phyloP scores from a whole-genome alignment of 495 filamentous ascomycete genomes.

The Stereocaulon alpinum region DNA sequence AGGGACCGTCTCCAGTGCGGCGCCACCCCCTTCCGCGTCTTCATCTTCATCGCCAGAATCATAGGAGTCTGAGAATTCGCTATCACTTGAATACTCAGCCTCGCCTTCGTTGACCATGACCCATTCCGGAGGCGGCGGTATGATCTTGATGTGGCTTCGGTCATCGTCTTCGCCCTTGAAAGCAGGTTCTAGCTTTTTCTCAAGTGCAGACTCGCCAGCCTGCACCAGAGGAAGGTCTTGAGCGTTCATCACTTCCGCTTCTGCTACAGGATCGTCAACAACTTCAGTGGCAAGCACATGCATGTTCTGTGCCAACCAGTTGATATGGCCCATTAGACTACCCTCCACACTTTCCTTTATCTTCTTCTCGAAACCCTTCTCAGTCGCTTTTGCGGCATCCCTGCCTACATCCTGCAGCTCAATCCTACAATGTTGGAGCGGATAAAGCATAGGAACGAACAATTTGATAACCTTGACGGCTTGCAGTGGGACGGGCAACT shows the following conservation, averaged over 20 bases:
- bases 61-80: conserved; percentile 37
- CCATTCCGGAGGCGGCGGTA: conserved; percentile 82
- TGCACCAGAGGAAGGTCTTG: conserved; percentile 11
- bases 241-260: conserved; percentile 21
- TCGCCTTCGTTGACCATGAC: conserved; percentile 29
- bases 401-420: conserved; percentile 52
- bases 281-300: conserved; percentile 52
- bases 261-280: conserved; percentile 23
- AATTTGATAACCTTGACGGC: conserved; percentile 55
- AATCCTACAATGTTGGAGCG: conserved; percentile 57
- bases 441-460: conserved; percentile 62
- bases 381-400: conserved; percentile 49
- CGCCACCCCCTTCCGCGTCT: conserved; percentile 41
- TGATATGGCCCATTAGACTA: conserved; percentile 63
- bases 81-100: conserved; percentile 27
- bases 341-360: conserved; percentile 45
- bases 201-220: conserved; percentile 12
- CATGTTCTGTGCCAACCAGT: conserved; percentile 67
- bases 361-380: conserved; percentile 54
- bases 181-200: background rate
- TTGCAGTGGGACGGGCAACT: conserved; percentile 54
- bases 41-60: conserved; percentile 35
- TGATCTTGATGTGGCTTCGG: conserved; percentile 59
- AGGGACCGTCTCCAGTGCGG: conserved; percentile 21
- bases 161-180: conserved; percentile 28